These are phyloP conservation scores for Hemisphaericaspora lyxosophila DNA, from an alignment of 1,139 yeast species.

Conservation along the genomic window DNA sequence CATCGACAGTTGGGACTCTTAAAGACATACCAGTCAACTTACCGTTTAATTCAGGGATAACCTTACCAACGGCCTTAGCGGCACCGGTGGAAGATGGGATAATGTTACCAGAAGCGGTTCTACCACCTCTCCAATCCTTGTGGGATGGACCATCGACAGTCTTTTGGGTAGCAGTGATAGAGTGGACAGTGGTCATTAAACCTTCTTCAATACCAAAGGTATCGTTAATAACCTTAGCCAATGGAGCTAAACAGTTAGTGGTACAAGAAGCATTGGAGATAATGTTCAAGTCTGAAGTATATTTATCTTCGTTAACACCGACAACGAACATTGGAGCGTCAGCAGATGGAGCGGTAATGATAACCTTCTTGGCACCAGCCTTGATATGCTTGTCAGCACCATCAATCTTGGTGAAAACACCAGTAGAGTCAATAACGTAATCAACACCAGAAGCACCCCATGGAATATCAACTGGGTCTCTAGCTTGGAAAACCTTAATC, in stretches of 20 bases:
- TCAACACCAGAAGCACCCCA: conserved; percentile 81
- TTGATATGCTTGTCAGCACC: conserved; percentile 79
- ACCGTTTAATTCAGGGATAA: conserved; percentile 83
- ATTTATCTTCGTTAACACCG: conserved; percentile 77
- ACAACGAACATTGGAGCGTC: conserved; percentile 89
- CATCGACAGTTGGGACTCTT: conserved; percentile 87
- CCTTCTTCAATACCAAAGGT: conserved; percentile 81
- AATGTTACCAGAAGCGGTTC: conserved; percentile 88
- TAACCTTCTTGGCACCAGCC: conserved; percentile 88
- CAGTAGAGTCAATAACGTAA: conserved; percentile 83
- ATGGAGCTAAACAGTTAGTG: conserved; percentile 88
- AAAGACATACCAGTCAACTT: conserved; percentile 87
- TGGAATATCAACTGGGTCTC: conserved; percentile 77
- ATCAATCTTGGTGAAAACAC: conserved; percentile 78
- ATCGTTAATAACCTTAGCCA: conserved; percentile 81
- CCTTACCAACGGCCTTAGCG: conserved; percentile 91
- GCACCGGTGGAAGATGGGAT: conserved; percentile 92
- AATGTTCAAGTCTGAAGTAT: conserved; percentile 68
- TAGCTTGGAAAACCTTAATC: conserved; percentile 70
- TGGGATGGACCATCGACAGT: conserved; percentile 90
- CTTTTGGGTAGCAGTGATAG: conserved; percentile 89
- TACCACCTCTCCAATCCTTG: conserved; percentile 96
- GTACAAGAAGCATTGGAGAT: conserved; percentile 88
- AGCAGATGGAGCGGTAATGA: conserved; percentile 84
- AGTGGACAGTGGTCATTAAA: conserved; percentile 89